These are phyloP conservation scores for Mortierella sp. DNA, from an alignment of 371 early-diverging fungal species.

Conservation along the genomic window DNA sequence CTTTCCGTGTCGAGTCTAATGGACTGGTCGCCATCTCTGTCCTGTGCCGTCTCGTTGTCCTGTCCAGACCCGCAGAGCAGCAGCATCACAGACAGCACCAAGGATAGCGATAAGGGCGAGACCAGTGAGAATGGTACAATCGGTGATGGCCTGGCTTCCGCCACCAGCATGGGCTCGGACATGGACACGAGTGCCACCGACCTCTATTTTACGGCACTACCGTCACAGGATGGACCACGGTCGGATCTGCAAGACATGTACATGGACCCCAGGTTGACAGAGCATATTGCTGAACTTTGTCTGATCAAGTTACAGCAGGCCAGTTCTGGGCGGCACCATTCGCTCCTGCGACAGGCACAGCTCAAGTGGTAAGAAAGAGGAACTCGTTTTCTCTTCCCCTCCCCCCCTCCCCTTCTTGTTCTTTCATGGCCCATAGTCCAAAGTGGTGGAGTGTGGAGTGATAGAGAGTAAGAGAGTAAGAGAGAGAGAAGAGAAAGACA, in stretches of 20 bases:
- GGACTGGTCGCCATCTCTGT: slow-evolving; percentile 1
- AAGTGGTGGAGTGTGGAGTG: too few species aligned
- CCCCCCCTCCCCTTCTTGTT: not conserved
- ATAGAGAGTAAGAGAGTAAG: too few species aligned
- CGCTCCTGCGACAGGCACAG: slow-evolving; percentile 22
- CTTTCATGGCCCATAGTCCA: not conserved
- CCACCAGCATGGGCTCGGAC: slow-evolving; percentile 15
- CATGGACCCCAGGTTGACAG: slow-evolving; percentile 21
- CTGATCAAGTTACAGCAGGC: slow-evolving; percentile 32
- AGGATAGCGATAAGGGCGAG: not conserved
- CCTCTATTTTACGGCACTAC: not conserved
- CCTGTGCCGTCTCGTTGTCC: not conserved
- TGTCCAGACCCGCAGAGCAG: not conserved
- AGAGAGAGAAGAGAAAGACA: too few species aligned
- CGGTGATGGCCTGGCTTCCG: slow-evolving; percentile 17
- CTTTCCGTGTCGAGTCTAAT: not conserved
- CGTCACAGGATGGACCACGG: not conserved
- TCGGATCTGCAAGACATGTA: slow-evolving; percentile 14
- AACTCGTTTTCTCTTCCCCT: not conserved
- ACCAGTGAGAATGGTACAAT: not conserved
- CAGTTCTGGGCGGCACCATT: slow-evolving; percentile 28
- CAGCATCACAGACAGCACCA: not conserved
- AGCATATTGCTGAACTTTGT: slow-evolving; percentile 27
- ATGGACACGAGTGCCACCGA: slow-evolving; percentile 22
- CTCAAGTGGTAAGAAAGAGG: slow-evolving; percentile 24